Percentiles rank a stretch among this genome's conserved stretches.
Conservation (phyloP, 73 alveolate genomes). For the Tetrahymena thermophila region DNA sequence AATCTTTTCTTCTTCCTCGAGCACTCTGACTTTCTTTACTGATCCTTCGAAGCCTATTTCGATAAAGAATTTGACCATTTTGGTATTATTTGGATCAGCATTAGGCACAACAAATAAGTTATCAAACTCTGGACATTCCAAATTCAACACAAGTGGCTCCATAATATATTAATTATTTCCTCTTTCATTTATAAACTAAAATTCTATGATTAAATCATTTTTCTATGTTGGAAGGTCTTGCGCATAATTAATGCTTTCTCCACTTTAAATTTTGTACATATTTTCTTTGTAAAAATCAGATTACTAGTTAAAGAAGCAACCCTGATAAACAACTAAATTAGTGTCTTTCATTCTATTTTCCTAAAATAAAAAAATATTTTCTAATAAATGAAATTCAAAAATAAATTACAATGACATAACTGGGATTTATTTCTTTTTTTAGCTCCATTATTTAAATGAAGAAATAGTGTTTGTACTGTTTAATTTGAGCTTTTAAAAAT, state of each 20-base stretch:
- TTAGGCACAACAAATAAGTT: not conserved
- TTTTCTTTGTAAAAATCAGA: not conserved
- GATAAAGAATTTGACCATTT: constrained; percentile 14
- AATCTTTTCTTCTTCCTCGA: constrained; percentile 13
- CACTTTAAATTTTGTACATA: not conserved
- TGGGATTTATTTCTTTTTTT: not conserved
- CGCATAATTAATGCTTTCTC: not conserved
- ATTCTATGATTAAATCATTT: not conserved
- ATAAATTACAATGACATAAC: not conserved
- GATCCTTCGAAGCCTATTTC: constrained; percentile 31
- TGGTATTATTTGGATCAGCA: not conserved
- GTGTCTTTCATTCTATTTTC: not conserved
- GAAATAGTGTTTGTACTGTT: not conserved
- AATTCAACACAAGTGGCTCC: constrained; percentile 8
- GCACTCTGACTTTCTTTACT: constrained; percentile 18
- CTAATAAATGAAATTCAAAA: no score
- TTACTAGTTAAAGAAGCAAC: not conserved
- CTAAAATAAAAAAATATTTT: not conserved
- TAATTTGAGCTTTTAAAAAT: not conserved
- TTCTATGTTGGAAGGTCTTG: not conserved
- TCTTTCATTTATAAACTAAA: not conserved
- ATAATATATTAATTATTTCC: constrained; percentile 8
- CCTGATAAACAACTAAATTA: not conserved
- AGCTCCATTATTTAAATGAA: not conserved
- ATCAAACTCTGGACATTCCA: constrained; percentile 27